phyloP scores from a whole-genome alignment of 495 filamentous ascomycete species.

The Aspergillus indologenus region DNA sequence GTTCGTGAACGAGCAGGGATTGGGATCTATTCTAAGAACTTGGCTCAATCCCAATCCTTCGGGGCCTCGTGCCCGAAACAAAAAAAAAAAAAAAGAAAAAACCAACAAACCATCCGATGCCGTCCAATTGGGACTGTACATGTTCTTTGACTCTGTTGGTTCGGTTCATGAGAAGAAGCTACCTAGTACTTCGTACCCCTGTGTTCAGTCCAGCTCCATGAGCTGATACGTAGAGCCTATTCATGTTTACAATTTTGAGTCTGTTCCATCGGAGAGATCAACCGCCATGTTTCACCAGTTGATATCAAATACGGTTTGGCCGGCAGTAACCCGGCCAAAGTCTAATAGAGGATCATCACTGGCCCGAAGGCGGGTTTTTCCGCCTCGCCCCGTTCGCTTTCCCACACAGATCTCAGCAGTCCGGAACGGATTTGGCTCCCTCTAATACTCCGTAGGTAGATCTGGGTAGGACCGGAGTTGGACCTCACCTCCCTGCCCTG shows the following conservation, averaged over 20 bases:
- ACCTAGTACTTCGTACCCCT: too few relatives aligned
- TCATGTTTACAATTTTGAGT: neutral
- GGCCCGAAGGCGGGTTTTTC: neutral
- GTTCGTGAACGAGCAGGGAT: neutral
- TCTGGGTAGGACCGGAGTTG: neutral
- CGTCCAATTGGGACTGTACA: too few relatives aligned
- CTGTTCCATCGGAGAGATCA: too few relatives aligned
- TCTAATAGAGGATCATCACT: neutral
- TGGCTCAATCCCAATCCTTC: neutral
- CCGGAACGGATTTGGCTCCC: neutral
- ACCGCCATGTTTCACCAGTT: neutral
- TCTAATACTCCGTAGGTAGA: neutral
- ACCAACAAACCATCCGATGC: too few relatives aligned
- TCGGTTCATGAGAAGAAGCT: neutral
- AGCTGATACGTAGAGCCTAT: neutral
- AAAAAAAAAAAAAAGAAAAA: too few relatives aligned
- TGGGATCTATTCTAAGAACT: neutral
- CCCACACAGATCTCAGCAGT: neutral
- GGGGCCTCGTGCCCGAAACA: neutral
- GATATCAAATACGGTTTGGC: too few relatives aligned
- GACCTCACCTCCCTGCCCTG: neutral
- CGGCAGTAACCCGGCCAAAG: neutral
- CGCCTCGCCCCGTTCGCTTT: neutral
- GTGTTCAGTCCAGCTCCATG: too few relatives aligned
- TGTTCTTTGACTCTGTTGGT: neutral